A percentile compares a stretch with the other conserved stretches of the same genome.
Evolutionary conservation across 345 rosid species (phyloP).

Genomic region (Pelargonium nanum): DNA sequence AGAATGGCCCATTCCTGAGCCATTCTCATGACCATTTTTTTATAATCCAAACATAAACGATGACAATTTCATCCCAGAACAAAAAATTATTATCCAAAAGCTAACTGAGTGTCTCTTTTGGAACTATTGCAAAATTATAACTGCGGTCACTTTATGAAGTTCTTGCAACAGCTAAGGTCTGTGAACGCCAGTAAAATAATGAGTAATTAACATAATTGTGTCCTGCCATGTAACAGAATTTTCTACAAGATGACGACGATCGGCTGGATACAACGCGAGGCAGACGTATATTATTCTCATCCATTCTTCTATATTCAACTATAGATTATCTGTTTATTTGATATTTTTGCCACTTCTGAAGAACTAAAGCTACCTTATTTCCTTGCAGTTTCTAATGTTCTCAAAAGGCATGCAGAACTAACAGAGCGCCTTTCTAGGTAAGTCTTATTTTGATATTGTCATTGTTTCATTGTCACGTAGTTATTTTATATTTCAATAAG

Average conservation of each 20-base stretch:
- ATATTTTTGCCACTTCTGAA: slow-evolving; percentile 8
- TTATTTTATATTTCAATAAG: too few species aligned
- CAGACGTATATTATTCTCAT: slow-evolving; percentile 36
- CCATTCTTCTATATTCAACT: slow-evolving; percentile 1
- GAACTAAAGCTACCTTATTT: slow-evolving; percentile 11
- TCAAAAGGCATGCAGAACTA: slow-evolving; percentile 73
- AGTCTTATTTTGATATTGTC: slow-evolving; percentile 2
- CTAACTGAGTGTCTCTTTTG: too few species aligned
- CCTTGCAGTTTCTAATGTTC: slow-evolving; percentile 61
- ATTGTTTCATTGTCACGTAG: not conserved
- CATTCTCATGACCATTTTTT: too few species aligned
- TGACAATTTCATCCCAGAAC: too few species aligned
- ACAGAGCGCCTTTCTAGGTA: slow-evolving; percentile 78
- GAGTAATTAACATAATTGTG: not conserved
- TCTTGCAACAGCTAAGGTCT: not conserved
- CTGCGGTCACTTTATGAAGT: not conserved
- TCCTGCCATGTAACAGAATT: slow-evolving; percentile 29
- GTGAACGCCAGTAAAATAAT: not conserved
- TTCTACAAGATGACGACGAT: slow-evolving; percentile 49
- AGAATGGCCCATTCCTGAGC: too few species aligned
- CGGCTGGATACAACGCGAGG: slow-evolving; percentile 68
- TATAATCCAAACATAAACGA: too few species aligned
- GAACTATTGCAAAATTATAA: not conserved
- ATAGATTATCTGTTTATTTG: not conserved
- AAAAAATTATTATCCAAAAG: too few species aligned